Conservation (phyloP, 192 early-diverging fungal species). For the Gonapodya sp. region DNA sequence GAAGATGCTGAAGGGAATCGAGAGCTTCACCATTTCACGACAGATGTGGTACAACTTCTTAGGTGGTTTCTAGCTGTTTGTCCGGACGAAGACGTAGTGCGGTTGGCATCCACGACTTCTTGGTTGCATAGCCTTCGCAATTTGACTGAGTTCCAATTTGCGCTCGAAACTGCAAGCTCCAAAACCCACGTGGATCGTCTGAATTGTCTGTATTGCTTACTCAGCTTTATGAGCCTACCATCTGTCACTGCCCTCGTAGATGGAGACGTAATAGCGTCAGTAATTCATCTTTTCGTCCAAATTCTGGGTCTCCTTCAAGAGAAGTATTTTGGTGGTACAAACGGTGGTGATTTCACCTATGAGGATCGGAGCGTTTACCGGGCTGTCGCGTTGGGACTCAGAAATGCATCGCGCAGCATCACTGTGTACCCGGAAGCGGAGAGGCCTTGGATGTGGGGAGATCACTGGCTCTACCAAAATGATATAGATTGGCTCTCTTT, state of each 20-base stretch:
- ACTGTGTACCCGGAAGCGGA: conserved; percentile 6
- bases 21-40: neutral
- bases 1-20: neutral
- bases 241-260: conserved; percentile 10
- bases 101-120: conserved; percentile 6
- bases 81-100: conserved; percentile 15
- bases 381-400: conserved; percentile 15
- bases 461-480: conserved; percentile 29
- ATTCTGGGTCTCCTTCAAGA: conserved; percentile 20
- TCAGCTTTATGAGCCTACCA: conserved; percentile 13
- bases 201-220: conserved; percentile 19
- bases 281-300: conserved; percentile 21
- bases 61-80: conserved; percentile 13
- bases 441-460: conserved; percentile 22
- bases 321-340: conserved; percentile 19
- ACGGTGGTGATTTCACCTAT: conserved; percentile 22
- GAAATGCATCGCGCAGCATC: conserved; percentile 21
- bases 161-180: conserved; percentile 11
- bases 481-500: conserved; percentile 26
- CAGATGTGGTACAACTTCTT: conserved; percentile 14
- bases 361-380: conserved; percentile 24
- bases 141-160: conserved; percentile 19
- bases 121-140: conserved; percentile 18
- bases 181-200: conserved; percentile 13
- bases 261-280: conserved; percentile 7